Conservation (phyloP, 2,329 filamentous ascomycete species). For the Calonectria montana region DNA sequence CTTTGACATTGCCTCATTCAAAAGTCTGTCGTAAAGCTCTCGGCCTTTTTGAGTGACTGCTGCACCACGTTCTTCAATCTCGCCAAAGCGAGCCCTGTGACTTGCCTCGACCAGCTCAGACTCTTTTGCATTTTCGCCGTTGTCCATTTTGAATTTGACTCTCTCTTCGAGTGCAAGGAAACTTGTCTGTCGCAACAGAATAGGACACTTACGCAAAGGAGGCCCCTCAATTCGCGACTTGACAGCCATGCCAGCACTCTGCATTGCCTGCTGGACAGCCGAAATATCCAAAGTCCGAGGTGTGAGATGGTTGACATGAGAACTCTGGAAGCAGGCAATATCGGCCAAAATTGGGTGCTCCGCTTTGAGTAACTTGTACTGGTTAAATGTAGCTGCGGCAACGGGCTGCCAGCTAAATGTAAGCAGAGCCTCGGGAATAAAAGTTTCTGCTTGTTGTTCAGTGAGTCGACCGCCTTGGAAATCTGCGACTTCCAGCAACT, state of each 20-base stretch:
- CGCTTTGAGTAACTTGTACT: background rate
- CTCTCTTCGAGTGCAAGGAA: slow-evolving; percentile 61
- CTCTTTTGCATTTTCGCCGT: background rate
- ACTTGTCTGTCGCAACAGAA: slow-evolving; percentile 63
- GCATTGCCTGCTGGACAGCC: slow-evolving; percentile 56
- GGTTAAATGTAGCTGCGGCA: background rate
- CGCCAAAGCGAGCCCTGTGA: slow-evolving; percentile 59
- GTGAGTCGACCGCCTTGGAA: background rate
- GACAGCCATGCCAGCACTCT: slow-evolving; percentile 48
- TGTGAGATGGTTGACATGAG: slow-evolving; percentile 65
- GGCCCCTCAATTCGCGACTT: slow-evolving; percentile 63
- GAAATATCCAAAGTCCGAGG: slow-evolving; percentile 61
- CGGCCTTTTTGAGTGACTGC: slow-evolving; percentile 58
- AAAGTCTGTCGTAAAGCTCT: slow-evolving; percentile 55
- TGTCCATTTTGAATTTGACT: slow-evolving; percentile 38
- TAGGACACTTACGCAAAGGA: slow-evolving; percentile 53
- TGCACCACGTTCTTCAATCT: slow-evolving; percentile 62
- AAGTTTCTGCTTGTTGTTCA: background rate
- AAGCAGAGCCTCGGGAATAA: background rate
- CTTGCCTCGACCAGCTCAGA: background rate
- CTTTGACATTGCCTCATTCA: slow-evolving; percentile 32
- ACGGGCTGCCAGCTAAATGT: slow-evolving; percentile 6
- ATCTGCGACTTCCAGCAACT: background rate
- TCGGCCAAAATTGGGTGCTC: slow-evolving; percentile 56
- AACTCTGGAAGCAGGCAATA: slow-evolving; percentile 51